Percentiles rank a stretch among this genome's conserved stretches.
phyloP scores from a whole-genome alignment of 352 stramenopile genomes.

The Phytophthora quininea region DNA sequence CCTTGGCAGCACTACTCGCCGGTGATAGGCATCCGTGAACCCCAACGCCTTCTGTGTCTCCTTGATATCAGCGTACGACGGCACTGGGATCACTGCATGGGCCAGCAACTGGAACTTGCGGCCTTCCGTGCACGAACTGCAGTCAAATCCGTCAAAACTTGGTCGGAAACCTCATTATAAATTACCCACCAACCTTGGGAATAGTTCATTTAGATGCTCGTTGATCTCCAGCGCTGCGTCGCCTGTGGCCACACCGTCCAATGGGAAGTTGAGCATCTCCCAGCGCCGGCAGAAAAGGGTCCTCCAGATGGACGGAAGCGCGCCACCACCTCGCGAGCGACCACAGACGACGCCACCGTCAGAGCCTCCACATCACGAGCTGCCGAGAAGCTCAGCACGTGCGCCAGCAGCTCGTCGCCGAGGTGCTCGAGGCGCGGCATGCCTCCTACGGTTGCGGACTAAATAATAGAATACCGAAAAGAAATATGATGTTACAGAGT shows the following conservation, averaged over 20 bases:
- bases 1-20: conserved; percentile 33
- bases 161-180: background rate
- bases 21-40: conserved; percentile 52
- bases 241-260: conserved; percentile 32
- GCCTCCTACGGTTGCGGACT: background rate
- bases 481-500: no score
- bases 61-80: conserved; percentile 62
- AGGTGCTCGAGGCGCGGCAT: conserved; percentile 38
- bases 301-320: conserved; percentile 61
- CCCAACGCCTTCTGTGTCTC: conserved; percentile 47
- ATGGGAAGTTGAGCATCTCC: conserved; percentile 64
- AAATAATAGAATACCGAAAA: no score
- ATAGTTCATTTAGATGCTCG: conserved; percentile 41
- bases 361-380: conserved; percentile 63
- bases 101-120: conserved; percentile 78
- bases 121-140: conserved; percentile 54
- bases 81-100: conserved; percentile 67
- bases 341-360: conserved; percentile 51
- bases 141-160: background rate
- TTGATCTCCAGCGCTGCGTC: conserved; percentile 42
- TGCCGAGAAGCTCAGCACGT: conserved; percentile 43
- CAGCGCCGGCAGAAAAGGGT: conserved; percentile 63
- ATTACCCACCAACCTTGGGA: conserved; percentile 43
- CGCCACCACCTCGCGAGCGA: conserved; percentile 54
- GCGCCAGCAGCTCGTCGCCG: conserved; percentile 59